phyloP scores from a whole-genome alignment of 345 rosid genomes.

The Gossypium australe region DNA sequence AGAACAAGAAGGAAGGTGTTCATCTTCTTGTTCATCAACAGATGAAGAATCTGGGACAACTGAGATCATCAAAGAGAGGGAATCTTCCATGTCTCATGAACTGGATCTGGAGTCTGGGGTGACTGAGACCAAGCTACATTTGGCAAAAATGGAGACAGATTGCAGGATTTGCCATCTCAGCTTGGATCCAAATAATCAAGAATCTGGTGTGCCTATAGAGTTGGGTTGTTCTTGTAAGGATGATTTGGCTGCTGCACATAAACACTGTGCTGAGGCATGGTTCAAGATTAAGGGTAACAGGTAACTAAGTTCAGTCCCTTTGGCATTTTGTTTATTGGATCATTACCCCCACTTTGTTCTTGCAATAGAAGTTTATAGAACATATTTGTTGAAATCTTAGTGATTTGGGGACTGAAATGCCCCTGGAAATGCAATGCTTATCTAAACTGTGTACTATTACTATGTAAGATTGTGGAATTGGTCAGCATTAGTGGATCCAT shows the following conservation, averaged over 20 bases:
- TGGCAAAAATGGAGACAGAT: conserved; percentile 44
- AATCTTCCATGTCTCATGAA: conserved; percentile 50
- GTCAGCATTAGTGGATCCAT: not conserved
- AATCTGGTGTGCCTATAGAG: conserved; percentile 59
- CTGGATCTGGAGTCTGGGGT: conserved; percentile 50
- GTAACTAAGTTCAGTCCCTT: conserved; percentile 31
- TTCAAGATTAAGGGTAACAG: conserved; percentile 79
- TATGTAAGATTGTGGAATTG: conserved; percentile 1
- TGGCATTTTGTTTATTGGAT: not conserved
- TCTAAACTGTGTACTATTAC: not conserved
- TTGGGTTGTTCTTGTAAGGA: conserved; percentile 83
- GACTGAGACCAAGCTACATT: conserved; percentile 32
- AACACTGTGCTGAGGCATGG: conserved; percentile 88
- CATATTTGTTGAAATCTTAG: not conserved
- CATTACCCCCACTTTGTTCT: not conserved
- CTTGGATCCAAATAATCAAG: conserved; percentile 51
- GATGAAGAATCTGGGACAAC: conserved; percentile 2
- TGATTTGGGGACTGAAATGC: conserved; percentile 2
- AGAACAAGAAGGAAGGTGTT: not conserved
- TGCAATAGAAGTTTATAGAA: not conserved
- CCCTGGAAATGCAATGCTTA: too few species aligned
- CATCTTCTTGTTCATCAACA: not conserved
- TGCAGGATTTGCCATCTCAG: conserved; percentile 89
- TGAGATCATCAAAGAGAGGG: conserved; percentile 45
- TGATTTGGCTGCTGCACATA: conserved; percentile 84